Evolutionary conservation across 306 rosid genomes (phyloP), one percentile per base, ranked within the genome.

Genomic region (Vicia faba): DNA sequence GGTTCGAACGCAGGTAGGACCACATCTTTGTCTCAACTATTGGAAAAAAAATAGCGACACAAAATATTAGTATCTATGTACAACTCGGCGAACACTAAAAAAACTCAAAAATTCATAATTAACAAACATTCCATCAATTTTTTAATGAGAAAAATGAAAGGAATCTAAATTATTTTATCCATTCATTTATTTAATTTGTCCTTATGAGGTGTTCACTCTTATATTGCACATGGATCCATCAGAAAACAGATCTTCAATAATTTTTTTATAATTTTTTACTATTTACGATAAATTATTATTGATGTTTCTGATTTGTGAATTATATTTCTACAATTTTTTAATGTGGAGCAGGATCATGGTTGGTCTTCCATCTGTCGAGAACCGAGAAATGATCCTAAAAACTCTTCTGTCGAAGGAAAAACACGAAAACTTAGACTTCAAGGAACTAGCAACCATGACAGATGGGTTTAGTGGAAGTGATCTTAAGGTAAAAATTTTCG

Each of bases 381-480:
- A 73, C 69, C 70, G 96, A 74, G 96, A 90, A 79, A 80, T 59
- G 87, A 90, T 90, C 72, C 70, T 90, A 77, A 90, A 65, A 79
- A 90, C 96, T 73, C 91, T 90, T 28, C 74, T 90, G 39, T 44
- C 89, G 31, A 87, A 90, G 82, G 96, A 90, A 77, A 84, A 79
- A 43, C 80, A 77, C 20, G 91, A 87, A 68, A 81, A 73, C 79
- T 60, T 90, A 2, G 92, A 87, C 80, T 90, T 80, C 40, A 87
- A 87, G 67, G 96, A 85, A 68, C 88, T 90, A 18, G 91, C 89
- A 63, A 40, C 56, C 61, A 87, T 87, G 83, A 90, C 95, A 14
- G 95, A 87, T 74, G 99, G 99, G 45, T 93, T 70, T 39, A 93
- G 86, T 75, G 99, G 97, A 74, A 93, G 97, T 74, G 99, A 93